These are phyloP conservation scores for Telopea speciosissima DNA, from an alignment of 177 flowering plant genomes.

Conservation along the genomic window DNA sequence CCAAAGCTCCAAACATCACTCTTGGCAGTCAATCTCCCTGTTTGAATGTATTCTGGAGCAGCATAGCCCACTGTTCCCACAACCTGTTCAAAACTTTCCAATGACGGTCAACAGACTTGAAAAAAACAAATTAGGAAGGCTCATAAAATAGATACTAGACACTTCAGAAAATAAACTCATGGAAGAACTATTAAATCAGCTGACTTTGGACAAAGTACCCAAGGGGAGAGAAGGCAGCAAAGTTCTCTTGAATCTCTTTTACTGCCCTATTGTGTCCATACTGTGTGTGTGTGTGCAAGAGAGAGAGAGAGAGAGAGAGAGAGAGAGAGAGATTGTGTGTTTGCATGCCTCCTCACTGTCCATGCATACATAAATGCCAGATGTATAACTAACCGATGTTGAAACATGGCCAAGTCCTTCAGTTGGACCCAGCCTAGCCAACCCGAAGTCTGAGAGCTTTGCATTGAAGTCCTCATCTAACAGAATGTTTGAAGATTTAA, in stretches of 20 bases:
- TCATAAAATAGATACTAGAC: too few species aligned
- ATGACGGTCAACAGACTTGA: neutral
- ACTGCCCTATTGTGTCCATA: too few species aligned
- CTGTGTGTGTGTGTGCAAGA: too few species aligned
- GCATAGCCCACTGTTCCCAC: constrained; percentile 94
- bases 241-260: too few species aligned
- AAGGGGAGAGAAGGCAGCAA: neutral
- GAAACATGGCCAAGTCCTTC: constrained; percentile 76
- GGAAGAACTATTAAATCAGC: too few species aligned
- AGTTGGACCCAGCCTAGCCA: constrained; percentile 79
- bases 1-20: constrained; percentile 99
- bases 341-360: too few species aligned
- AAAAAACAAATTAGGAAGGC: neutral
- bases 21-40: constrained; percentile 77
- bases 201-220: too few species aligned
- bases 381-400: constrained; percentile 52
- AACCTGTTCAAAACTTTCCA: constrained; percentile 37
- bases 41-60: constrained; percentile 88
- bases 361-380: too few species aligned
- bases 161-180: neutral
- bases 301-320: too few species aligned
- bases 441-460: constrained; percentile 86
- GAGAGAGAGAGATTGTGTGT: too few species aligned
- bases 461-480: constrained; percentile 81
- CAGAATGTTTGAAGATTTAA: constrained; percentile 74